Evolutionary conservation across 139 green algal genomes (phyloP).

Genomic region (Chlamydomonas incerta): DNA sequence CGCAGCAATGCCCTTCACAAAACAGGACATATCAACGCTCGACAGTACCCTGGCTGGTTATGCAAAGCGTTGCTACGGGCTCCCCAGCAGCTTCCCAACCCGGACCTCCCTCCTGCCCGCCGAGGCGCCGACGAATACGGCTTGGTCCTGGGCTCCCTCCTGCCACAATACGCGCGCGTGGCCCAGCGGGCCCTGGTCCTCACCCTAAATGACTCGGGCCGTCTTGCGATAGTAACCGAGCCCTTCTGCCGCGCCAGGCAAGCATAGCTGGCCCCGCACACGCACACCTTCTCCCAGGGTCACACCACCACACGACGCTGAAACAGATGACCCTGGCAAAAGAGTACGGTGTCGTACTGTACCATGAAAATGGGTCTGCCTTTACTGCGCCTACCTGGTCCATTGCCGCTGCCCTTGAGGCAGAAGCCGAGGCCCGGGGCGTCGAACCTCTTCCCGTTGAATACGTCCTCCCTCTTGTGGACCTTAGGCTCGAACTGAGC

Average conservation of each 20-base stretch:
- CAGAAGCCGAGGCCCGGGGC: too few relatives aligned
- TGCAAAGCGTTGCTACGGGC: neutral
- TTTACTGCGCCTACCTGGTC: too few relatives aligned
- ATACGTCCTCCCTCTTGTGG: neutral
- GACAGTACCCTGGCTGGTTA: neutral
- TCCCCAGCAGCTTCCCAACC: neutral
- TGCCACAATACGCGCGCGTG: neutral
- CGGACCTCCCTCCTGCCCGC: neutral
- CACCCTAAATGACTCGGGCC: neutral
- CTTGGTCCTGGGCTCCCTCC: neutral
- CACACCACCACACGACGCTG: too few relatives aligned
- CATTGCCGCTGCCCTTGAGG: too few relatives aligned
- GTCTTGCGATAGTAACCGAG: neutral
- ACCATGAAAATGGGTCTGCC: too few relatives aligned
- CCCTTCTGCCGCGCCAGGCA: neutral
- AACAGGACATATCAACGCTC: neutral
- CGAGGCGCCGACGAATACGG: too few relatives aligned
- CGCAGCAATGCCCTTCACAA: neutral
- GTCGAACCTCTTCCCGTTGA: neutral
- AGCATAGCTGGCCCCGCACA: neutral
- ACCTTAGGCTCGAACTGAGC: neutral
- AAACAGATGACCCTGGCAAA: too few relatives aligned
- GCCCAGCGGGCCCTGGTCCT: neutral
- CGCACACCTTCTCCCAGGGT: neutral
- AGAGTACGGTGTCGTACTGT: too few relatives aligned